Percentiles rank a stretch among this genome's conserved stretches.
Evolutionary conservation across 2,329 filamentous ascomycete species (phyloP).

Genomic region (Chalara sp.): DNA sequence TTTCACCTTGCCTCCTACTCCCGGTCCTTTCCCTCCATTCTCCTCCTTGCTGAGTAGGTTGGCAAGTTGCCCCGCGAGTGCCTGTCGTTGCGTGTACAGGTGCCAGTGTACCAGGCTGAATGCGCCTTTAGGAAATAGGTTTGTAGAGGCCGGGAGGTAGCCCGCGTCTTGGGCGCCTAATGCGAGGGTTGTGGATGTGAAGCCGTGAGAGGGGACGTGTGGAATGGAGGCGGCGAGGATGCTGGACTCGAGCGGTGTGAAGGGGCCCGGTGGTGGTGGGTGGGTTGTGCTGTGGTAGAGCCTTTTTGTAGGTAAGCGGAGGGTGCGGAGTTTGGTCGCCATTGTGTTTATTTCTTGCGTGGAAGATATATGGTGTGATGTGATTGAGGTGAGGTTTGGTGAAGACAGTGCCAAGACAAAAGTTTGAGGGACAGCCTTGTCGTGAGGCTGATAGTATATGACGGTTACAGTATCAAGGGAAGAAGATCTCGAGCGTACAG

Average conservation of each 20-base stretch:
- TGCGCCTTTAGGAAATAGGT: conserved; percentile 70
- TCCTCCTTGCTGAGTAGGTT: conserved; percentile 17
- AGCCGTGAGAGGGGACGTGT: conserved; percentile 77
- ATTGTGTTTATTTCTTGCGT: not conserved
- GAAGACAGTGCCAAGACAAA: not conserved
- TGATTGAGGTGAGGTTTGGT: not conserved
- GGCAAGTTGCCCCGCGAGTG: conserved; percentile 34
- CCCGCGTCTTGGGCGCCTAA: conserved; percentile 78
- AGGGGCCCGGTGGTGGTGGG: conserved; percentile 48
- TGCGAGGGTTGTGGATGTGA: conserved; percentile 65
- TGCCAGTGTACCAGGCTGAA: conserved; percentile 81
- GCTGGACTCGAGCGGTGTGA: conserved; percentile 60
- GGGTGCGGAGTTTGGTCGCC: not conserved
- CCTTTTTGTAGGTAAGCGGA: not conserved
- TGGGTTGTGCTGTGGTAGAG: conserved; percentile 68
- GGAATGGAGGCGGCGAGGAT: conserved; percentile 77
- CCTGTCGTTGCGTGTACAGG: conserved; percentile 58
- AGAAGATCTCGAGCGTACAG: too few species aligned
- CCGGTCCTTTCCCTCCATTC: conserved; percentile 27
- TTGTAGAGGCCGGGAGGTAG: conserved; percentile 79
- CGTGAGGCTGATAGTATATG: too few species aligned
- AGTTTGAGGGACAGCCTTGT: not conserved
- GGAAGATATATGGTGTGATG: not conserved
- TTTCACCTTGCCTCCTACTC: conserved; percentile 59
- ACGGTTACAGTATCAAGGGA: too few species aligned